phyloP scores from a whole-genome alignment of 805 yeast species.

The Sporopachydermia quercuum region DNA sequence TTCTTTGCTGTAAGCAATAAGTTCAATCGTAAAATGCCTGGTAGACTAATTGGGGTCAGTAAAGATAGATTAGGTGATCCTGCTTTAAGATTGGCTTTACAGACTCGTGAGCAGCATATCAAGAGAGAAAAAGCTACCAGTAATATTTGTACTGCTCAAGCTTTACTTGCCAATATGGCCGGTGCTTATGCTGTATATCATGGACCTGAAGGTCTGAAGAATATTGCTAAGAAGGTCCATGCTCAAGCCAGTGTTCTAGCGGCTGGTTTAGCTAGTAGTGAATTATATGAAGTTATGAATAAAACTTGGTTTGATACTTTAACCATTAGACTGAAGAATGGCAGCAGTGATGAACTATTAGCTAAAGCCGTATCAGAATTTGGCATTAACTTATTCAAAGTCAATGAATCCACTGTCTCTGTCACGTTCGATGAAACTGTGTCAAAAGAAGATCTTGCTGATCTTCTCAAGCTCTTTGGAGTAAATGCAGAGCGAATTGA shows the following conservation, averaged over 20 bases:
- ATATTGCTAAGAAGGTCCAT: slow-evolving; percentile 65
- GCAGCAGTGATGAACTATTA: slow-evolving; percentile 36
- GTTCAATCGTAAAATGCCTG: slow-evolving; percentile 87
- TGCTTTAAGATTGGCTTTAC: slow-evolving; percentile 88
- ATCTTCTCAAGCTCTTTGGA: slow-evolving; percentile 48
- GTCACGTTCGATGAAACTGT: slow-evolving; percentile 89
- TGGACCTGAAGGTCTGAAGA: slow-evolving; percentile 74
- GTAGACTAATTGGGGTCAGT: slow-evolving; percentile 85
- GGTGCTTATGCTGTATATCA: slow-evolving; percentile 95
- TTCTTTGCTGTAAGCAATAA: slow-evolving; percentile 79
- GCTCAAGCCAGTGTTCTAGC: slow-evolving; percentile 67
- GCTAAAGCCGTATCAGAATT: slow-evolving; percentile 39
- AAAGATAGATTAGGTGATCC: slow-evolving; percentile 81
- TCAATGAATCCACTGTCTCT: slow-evolving; percentile 44
- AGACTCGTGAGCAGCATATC: slow-evolving; percentile 97
- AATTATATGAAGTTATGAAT: slow-evolving; percentile 38
- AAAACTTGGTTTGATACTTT: slow-evolving; percentile 77
- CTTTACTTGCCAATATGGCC: slow-evolving; percentile 85
- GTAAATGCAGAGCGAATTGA: slow-evolving; percentile 30
- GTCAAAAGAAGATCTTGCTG: slow-evolving; percentile 40
- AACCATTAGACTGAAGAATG: slow-evolving; percentile 38
- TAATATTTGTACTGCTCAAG: slow-evolving; percentile 97
- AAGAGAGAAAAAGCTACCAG: slow-evolving; percentile 96
- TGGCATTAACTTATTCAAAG: slow-evolving; percentile 67
- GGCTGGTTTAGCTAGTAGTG: slow-evolving; percentile 26